Percentiles rank a stretch among this genome's conserved stretches.
These are phyloP conservation scores for Phaeosphaeriaceae sp. DNA, from an alignment of 2,329 filamentous ascomycete species.

Conservation along the genomic window DNA sequence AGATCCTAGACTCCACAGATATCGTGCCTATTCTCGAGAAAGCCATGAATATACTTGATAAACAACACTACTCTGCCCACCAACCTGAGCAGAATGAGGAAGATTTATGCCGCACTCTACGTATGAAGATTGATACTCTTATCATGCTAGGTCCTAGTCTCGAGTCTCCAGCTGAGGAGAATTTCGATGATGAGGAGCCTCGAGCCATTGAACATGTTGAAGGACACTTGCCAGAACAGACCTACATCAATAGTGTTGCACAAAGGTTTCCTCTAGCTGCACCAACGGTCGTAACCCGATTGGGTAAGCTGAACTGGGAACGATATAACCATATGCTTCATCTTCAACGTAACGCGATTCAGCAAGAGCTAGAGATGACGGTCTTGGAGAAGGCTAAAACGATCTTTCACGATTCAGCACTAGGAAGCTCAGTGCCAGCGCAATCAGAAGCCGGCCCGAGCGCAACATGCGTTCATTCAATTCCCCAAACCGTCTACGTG, in stretches of 20 bases:
- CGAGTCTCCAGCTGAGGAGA: constrained; percentile 3
- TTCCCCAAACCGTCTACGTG: background rate
- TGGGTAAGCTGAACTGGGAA: constrained; percentile 12
- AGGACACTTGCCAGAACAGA: constrained; percentile 5
- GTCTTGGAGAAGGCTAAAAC: background rate
- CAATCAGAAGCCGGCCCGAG: constrained; percentile 2
- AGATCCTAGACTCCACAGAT: background rate
- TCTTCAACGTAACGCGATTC: background rate
- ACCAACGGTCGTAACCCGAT: background rate
- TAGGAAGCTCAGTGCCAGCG: background rate
- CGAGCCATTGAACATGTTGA: constrained; percentile 3
- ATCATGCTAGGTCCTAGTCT: constrained; percentile 8
- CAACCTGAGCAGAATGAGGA: background rate
- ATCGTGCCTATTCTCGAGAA: background rate
- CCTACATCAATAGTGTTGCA: constrained; percentile 9
- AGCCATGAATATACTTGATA: background rate
- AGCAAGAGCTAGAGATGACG: background rate
- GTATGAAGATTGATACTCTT: constrained; percentile 9
- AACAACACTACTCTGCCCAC: background rate
- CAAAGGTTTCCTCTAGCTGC: constrained; percentile 8
- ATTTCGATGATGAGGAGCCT: constrained; percentile 4
- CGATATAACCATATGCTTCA: constrained; percentile 10
- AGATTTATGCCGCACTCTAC: background rate
- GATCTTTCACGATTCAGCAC: constrained; percentile 2
- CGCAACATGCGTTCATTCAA: background rate